phyloP scores from a whole-genome alignment of 805 yeast genomes.

The Lipomyces kockii region DNA sequence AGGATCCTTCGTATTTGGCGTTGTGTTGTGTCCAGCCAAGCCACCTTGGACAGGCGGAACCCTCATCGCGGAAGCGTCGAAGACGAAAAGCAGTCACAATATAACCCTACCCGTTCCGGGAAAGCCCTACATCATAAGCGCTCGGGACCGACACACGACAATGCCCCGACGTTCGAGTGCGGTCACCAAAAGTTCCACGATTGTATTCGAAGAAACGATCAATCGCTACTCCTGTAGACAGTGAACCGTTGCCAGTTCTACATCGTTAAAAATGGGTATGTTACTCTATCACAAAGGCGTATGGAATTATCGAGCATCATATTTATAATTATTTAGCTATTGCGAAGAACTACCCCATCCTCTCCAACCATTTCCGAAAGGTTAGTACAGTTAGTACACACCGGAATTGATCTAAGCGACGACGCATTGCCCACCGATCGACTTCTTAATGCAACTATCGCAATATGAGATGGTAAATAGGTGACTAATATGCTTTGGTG shows the following conservation, averaged over 20 bases:
- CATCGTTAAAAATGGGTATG: constrained; percentile 34
- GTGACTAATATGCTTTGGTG: background rate
- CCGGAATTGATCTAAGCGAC: background rate
- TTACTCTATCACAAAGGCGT: background rate
- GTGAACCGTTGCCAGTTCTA: constrained; percentile 2
- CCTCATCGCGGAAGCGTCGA: background rate
- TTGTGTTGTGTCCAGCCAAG: background rate
- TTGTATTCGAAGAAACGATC: background rate
- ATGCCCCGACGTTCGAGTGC: background rate
- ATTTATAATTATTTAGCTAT: constrained; percentile 65
- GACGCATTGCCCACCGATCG: background rate
- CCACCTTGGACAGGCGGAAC: background rate
- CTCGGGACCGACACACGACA: constrained; percentile 1
- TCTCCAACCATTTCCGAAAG: constrained; percentile 99
- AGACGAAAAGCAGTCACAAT: background rate
- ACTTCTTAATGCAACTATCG: background rate
- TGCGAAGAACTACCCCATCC: constrained; percentile 97
- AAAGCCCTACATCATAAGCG: background rate
- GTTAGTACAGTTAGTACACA: constrained; percentile 12
- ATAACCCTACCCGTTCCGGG: background rate
- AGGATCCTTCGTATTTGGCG: constrained; percentile 1
- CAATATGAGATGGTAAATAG: background rate
- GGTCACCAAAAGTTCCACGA: background rate
- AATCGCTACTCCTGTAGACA: background rate
- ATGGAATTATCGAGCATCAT: background rate